A percentile compares a stretch with the other conserved stretches of the same genome.
These are phyloP conservation scores for Aspergillus caelatus DNA, from an alignment of 2,329 filamentous ascomycete species.

Conservation along the genomic window DNA sequence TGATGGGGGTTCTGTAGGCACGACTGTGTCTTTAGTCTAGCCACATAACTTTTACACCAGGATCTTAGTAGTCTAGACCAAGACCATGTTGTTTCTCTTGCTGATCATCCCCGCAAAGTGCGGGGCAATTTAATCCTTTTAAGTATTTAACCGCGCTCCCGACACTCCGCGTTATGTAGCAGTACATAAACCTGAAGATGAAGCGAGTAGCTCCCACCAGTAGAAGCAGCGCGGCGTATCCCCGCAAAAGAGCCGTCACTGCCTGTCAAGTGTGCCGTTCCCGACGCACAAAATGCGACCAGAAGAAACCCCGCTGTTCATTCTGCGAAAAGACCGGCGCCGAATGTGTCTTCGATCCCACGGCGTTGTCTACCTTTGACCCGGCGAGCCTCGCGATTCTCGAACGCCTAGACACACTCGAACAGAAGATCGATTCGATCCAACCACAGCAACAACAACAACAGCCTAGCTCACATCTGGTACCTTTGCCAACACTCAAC, in stretches of 20 bases:
- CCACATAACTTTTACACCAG: background rate
- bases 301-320: constrained; percentile 29
- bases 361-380: background rate
- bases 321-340: constrained; percentile 30
- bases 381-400: constrained; percentile 1
- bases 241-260: constrained; percentile 31
- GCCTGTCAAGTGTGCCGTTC: constrained; percentile 34
- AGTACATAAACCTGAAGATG: background rate
- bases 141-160: background rate
- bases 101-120: background rate
- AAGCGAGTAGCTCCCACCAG: background rate
- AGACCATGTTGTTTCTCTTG: too few species aligned
- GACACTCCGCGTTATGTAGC: background rate
- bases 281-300: constrained; percentile 35
- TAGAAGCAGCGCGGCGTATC: constrained; percentile 16
- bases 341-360: constrained; percentile 20
- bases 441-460: background rate
- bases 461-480: background rate
- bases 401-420: background rate
- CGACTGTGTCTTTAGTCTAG: background rate
- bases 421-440: background rate
- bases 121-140: background rate
- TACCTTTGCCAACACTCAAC: background rate
- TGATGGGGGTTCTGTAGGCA: background rate
- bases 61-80: too few species aligned